These are phyloP conservation scores for Tricharina praecox DNA, from an alignment of 495 filamentous ascomycete genomes.

Conservation along the genomic window DNA sequence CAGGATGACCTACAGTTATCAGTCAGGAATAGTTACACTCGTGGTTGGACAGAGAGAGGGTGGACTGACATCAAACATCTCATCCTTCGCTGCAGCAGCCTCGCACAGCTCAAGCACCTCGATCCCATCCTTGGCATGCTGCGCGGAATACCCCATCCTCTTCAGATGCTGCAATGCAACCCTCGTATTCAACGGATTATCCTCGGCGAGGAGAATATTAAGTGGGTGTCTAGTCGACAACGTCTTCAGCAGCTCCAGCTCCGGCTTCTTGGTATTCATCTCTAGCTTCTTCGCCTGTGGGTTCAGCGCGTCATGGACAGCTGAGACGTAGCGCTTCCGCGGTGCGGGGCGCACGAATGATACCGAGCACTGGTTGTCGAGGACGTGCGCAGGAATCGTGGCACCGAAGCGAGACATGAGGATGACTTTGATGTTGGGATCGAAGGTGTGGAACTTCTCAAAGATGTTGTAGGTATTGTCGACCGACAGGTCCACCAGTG, in stretches of 20 bases:
- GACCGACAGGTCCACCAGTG: conserved; percentile 23
- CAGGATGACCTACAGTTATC: conserved; percentile 24
- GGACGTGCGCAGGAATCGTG: conserved; percentile 12
- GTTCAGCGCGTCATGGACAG: conserved; percentile 21
- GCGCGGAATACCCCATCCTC: conserved; percentile 25
- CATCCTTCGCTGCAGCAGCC: conserved; percentile 17
- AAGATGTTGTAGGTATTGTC: conserved; percentile 20
- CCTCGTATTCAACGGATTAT: conserved; percentile 24
- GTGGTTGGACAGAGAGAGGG: no score
- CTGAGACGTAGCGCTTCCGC: conserved; percentile 20
- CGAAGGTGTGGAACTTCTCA: conserved; percentile 19
- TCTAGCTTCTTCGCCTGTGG: conserved; percentile 9
- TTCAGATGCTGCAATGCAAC: conserved; percentile 26
- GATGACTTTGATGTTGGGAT: conserved; percentile 19
- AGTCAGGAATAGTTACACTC: no score
- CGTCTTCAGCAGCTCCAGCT: conserved; percentile 20
- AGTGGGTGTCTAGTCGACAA: conserved; percentile 23
- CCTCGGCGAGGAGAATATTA: conserved; percentile 23
- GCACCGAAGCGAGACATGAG: conserved; percentile 25
- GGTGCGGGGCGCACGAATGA: conserved; percentile 25
- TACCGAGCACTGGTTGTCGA: conserved; percentile 21
- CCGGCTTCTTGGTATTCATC: conserved; percentile 17
- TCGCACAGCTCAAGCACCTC: conserved; percentile 25
- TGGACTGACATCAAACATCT: conserved; percentile 25
- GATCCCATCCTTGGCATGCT: conserved; percentile 26